Base-by-base conservation (phyloP, 148 eudicot species). In the Fagopyrum tataricum region DNA sequence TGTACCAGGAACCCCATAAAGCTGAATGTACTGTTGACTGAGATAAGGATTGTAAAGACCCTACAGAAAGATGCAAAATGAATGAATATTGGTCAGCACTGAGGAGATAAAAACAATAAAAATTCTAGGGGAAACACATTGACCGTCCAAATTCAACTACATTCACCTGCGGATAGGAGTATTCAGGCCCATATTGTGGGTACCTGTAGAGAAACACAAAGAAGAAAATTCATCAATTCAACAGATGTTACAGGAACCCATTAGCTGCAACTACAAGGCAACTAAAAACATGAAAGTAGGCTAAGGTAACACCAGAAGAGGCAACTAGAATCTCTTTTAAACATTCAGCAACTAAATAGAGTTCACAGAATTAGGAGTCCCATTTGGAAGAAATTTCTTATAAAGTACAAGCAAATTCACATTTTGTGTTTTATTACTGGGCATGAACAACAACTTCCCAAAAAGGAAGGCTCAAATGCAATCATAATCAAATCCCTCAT, bases 1-100 rank as follows among this genome's bases (percentile, higher is more conserved):
- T 76, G 94, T 72, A 78, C 98, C 98, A 78, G 98, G 97, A 69
- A 86, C 82, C 48, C 97, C 97, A 74, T 91, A 93, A 71, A 91
- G 64, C 17, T 84, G 97, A 79, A 89, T 89, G 81, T 91, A 91
- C 70, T 93, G 98, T 80, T 94, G 98, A 78, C 81, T 81, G 75
- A 75, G 47, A 78, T 87, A 89, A 67, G 98, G 97, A 67, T 85
- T 91, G 85, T 91, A 91, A 72, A 88, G 83, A 74, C 97, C 97
- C 98, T 94, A 77, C 23, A 69, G 71, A 39, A 72, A 67, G 69
- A 64, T 24, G 11, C 17, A 61, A 11, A 24, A 61, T 61, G 41
- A 13, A 61, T 10, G 46, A 78, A 64, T 21, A 55, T 23, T 67
- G 26, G 23, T 9, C 44, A 74, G 44, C 41, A 21, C 26, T 12